These are phyloP conservation scores for Candida verbasci DNA, from an alignment of 805 yeast genomes.

Conservation along the genomic window DNA sequence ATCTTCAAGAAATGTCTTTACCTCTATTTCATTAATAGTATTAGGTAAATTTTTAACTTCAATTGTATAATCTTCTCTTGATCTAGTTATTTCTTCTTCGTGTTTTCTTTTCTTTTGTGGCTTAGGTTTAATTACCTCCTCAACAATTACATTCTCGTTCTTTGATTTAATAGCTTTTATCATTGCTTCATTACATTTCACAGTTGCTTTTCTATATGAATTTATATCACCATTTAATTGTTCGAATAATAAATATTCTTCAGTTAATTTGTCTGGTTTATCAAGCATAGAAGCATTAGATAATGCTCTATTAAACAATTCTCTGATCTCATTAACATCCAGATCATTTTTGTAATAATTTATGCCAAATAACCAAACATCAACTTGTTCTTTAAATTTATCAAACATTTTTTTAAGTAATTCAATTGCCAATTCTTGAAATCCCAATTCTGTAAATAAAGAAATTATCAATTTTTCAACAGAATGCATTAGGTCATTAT, in stretches of 20 bases:
- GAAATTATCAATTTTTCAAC: slow-evolving; percentile 40
- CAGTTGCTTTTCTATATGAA: slow-evolving; percentile 17
- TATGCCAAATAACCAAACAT: slow-evolving; percentile 40
- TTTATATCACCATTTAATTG: slow-evolving; percentile 26
- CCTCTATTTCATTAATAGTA: slow-evolving; percentile 30
- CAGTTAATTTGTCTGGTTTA: slow-evolving; percentile 47
- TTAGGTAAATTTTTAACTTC: slow-evolving; percentile 48
- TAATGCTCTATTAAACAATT: slow-evolving; percentile 30
- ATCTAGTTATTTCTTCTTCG: slow-evolving; percentile 24
- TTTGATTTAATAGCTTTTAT: slow-evolving; percentile 3
- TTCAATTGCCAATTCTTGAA: slow-evolving; percentile 22
- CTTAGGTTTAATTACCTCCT: neutral
- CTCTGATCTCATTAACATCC: slow-evolving; percentile 17
- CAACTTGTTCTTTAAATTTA: slow-evolving; percentile 30
- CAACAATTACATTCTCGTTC: slow-evolving; percentile 6
- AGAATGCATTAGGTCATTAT: slow-evolving; percentile 35
- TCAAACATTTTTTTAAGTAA: slow-evolving; percentile 19
- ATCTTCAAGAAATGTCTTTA: slow-evolving; percentile 46
- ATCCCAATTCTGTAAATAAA: slow-evolving; percentile 25
- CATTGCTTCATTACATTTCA: slow-evolving; percentile 20
- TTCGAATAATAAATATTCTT: slow-evolving; percentile 40
- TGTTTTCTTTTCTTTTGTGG: slow-evolving; percentile 7
- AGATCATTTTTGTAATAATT: neutral
- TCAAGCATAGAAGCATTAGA: slow-evolving; percentile 29
- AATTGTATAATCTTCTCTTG: slow-evolving; percentile 58